A percentile compares a stretch with the other conserved stretches of the same genome.
Conservation (phyloP, 192 early-diverging fungal species). For the Obelidium mucronatum region DNA sequence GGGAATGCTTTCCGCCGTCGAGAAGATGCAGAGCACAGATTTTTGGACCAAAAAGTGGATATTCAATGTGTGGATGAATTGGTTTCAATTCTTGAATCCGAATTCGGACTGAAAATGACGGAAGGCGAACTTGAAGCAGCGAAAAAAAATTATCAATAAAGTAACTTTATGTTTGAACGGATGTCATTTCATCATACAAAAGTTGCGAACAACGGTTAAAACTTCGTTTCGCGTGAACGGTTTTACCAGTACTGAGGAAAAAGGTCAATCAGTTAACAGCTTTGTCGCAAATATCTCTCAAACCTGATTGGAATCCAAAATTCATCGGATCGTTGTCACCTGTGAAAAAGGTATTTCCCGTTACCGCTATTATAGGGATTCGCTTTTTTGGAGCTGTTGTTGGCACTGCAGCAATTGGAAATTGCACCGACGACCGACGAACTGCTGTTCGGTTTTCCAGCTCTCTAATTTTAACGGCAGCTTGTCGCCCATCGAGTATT, state of each 20-base stretch:
- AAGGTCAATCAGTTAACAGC: no score
- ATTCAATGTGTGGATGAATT: neutral
- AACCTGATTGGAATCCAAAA: neutral
- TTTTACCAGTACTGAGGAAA: no score
- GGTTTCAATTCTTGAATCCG: neutral
- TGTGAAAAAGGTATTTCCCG: neutral
- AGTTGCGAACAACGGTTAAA: neutral
- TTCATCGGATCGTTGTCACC: neutral
- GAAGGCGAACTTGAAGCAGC: neutral
- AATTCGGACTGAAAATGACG: neutral
- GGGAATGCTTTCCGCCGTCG: neutral
- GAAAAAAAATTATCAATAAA: no score
- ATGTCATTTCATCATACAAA: no score
- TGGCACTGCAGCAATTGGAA: neutral
- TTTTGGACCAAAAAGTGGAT: neutral
- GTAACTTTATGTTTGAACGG: no score
- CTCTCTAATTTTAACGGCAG: neutral
- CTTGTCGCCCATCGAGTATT: neutral
- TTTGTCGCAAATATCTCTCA: no score
- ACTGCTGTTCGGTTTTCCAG: neutral
- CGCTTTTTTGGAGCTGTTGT: neutral
- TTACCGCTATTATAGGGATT: neutral
- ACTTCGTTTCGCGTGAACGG: neutral
- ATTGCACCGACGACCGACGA: neutral
- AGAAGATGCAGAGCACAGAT: neutral